Evolutionary conservation across 495 filamentous ascomycete genomes (phyloP), one percentile per base, ranked within the genome.

Genomic region (Parmelia sp.): DNA sequence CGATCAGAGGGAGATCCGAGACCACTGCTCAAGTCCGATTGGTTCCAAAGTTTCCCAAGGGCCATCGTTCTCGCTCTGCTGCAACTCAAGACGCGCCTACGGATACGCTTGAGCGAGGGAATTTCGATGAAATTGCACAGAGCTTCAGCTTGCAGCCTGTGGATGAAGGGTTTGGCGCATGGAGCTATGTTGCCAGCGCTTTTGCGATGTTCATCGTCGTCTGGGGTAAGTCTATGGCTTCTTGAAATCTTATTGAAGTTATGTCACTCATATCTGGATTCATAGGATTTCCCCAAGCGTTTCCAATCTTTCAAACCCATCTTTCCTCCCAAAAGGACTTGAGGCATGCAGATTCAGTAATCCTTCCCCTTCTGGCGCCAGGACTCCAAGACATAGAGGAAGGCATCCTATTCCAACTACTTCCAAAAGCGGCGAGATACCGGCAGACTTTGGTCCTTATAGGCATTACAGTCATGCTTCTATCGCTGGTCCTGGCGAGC

Each of bases 151-250:
- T 68, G 33, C 66, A 67, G 57, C 65, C 65, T 40, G 65, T 60
- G 10, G 65, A 67, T 45, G 61, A 67, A 33, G 65, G 65, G 21
- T 67, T 67, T 53, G 65, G 62, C 31, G 65, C 65, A 7, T 67
- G 62, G 65, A 67, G 65, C 47, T 67, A 67, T 56, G 62, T 65
- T 51, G 61, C 65, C 14, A 66, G 63, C 45, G 65, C 65, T 17
- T 67, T 67, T 58, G 47, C 65, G 10, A 67, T 67, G 65, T 67
- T 59, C 37, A 57, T 67, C 17, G 65, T 65, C 27, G 62, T 67
- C 35, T 67, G 65, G 65, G 65, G 62, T 67, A 42, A 36, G 62
- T 61, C 4, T 21, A 3, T 49, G n/a, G 23, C 42, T 49, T 25
- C n/a, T 23, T 12, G 9, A 25, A 49, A 0, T 49, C 9, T 2